Conservation (phyloP, 306 rosid species). For the Crataegus laevigata region DNA sequence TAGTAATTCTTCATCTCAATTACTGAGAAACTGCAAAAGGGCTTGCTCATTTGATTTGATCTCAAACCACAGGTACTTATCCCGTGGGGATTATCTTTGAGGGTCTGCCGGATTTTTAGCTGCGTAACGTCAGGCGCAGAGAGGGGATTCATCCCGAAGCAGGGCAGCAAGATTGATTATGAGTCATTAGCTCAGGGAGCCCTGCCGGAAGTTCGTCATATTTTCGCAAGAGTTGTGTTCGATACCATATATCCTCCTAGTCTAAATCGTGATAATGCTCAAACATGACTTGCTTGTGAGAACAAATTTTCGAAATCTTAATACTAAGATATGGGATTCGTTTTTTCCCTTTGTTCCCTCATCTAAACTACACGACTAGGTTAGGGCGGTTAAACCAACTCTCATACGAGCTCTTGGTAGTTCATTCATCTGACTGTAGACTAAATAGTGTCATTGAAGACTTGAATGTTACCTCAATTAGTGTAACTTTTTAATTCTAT, state of each 20-base stretch:
- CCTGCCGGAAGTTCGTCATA: constrained; percentile 45
- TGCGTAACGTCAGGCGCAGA: constrained; percentile 25
- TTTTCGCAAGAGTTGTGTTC: constrained; percentile 69
- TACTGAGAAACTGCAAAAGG: background rate
- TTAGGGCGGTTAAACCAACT: too few relatives aligned
- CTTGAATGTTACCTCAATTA: background rate
- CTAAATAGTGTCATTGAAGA: background rate
- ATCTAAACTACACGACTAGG: background rate
- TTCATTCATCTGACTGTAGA: background rate
- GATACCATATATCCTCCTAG: constrained; percentile 59
- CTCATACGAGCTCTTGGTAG: background rate
- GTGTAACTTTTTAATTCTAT: background rate
- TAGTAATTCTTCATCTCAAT: background rate
- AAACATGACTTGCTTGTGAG: constrained; percentile 4
- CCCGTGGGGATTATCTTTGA: constrained; percentile 50
- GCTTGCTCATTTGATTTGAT: background rate
- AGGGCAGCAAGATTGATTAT: constrained; percentile 44
- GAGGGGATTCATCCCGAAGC: constrained; percentile 35
- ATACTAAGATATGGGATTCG: background rate
- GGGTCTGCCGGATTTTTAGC: constrained; percentile 41
- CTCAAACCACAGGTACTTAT: constrained; percentile 60
- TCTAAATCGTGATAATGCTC: constrained; percentile 8
- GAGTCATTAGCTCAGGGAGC: constrained; percentile 46
- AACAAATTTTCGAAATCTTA: background rate
- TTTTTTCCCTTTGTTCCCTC: too few relatives aligned